Evolutionary conservation across 2,329 filamentous ascomycete genomes (phyloP), one percentile per base, ranked within the genome.

Genomic region (Arthrobotrys pseudoclavata): DNA sequence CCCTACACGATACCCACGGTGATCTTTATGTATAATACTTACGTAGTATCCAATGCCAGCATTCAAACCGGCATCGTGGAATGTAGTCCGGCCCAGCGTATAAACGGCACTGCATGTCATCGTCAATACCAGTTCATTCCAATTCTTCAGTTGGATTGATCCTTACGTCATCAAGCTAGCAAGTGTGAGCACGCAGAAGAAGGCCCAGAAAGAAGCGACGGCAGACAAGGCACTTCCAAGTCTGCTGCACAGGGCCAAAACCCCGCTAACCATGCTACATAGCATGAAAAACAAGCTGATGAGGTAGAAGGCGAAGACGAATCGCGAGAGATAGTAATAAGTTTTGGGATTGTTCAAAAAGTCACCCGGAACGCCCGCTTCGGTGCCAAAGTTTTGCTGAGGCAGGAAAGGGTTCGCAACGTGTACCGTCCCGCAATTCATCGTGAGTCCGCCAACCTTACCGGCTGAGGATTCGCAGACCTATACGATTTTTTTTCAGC

Each of bases 261-360:
- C 86, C 79, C 90, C 88, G 10, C 87, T 85, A 84, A 93, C 88
- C 82, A 94, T 89, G 79, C 91, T 89, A 26, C 89, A 69, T 57
- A 88, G 87, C 79, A 89, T 88, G 83, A 97, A 96, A 86, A 97
- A 90, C 42, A 97, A 88, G 18, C 90, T 89, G 80, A 98, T 91
- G 70, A 98, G 86, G 85, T 92, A 92, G 84, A 97, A 96, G 42
- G 94, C 93, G 88, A 95, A 98, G 84, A 93, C 91, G 86, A 97
- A 97, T 47, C 95, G 89, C 85, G 93, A 96, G 83, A 96, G 87
- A 85, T 94, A 93, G 85, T 88, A 98, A 86, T 90, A 97, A 79
- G 86, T 77, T 12, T 64, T 70, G 7, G 68, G 80, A 18, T 79
- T 68, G 45, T 79, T 55, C 47, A 81, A 24, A 57, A 81, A 81